Conservation (phyloP, 306 rosid genomes). For the Cucumis sativus region Cucumber_9930_V3 NC_026658.2:23837501-23838000, state of each 20-base stretch:
- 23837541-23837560: background rate
- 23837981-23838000: background rate
- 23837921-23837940: background rate
- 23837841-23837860: background rate
- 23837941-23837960: background rate
- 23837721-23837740: conserved; percentile 83
- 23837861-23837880: background rate
- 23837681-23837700: conserved; percentile 86
- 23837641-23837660: conserved; percentile 51
- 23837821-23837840: background rate
- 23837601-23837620: conserved; percentile 97
- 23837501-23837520: background rate
- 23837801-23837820: background rate
- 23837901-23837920: background rate
- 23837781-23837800: background rate
- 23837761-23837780: background rate
- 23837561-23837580: background rate
- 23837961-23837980: background rate
- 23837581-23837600: conserved; percentile 31
- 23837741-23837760: background rate
- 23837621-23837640: conserved; percentile 83
- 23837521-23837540: background rate
- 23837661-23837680: conserved; percentile 69
- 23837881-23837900: background rate
- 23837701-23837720: conserved; percentile 82